These are phyloP conservation scores for Talaromyces sp. DNA, from an alignment of 2,329 filamentous ascomycete species.

Conservation along the genomic window DNA sequence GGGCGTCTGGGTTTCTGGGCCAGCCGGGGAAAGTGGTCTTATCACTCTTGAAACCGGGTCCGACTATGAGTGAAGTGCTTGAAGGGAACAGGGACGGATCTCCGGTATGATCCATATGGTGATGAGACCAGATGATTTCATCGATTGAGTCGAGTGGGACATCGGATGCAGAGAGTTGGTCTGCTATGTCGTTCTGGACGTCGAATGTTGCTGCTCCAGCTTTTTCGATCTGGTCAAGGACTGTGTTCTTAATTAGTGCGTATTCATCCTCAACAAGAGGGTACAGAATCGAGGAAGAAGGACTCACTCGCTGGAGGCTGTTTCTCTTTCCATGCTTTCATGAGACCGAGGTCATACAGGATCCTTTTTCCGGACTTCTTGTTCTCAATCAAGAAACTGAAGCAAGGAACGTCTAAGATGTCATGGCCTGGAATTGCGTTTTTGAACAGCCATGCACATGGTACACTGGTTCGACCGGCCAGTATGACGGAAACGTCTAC, in stretches of 20 bases:
- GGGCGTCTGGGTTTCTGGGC: slow-evolving; percentile 19
- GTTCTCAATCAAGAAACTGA: slow-evolving; percentile 11
- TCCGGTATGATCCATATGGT: slow-evolving; percentile 29
- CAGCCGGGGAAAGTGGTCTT: slow-evolving; percentile 18
- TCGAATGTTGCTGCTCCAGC: neutral
- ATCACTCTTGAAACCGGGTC: slow-evolving; percentile 20
- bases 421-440: neutral
- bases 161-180: slow-evolving; percentile 22
- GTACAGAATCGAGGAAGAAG: no score
- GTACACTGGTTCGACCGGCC: neutral
- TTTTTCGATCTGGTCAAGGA: neutral
- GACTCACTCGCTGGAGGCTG: slow-evolving; percentile 20
- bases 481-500: slow-evolving; percentile 6
- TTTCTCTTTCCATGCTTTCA: slow-evolving; percentile 26
- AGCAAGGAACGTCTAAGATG: slow-evolving; percentile 5
- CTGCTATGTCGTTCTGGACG: slow-evolving; percentile 20
- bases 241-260: neutral
- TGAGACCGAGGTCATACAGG: slow-evolving; percentile 30
- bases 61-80: slow-evolving; percentile 22
- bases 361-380: slow-evolving; percentile 15
- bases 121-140: slow-evolving; percentile 27
- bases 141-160: slow-evolving; percentile 20
- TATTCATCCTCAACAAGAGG: slow-evolving; percentile 9
- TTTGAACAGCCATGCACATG: neutral
- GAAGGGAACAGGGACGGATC: slow-evolving; percentile 23